Conservation (phyloP, 306 rosid species). For the Cucurbita maxima region DNA sequence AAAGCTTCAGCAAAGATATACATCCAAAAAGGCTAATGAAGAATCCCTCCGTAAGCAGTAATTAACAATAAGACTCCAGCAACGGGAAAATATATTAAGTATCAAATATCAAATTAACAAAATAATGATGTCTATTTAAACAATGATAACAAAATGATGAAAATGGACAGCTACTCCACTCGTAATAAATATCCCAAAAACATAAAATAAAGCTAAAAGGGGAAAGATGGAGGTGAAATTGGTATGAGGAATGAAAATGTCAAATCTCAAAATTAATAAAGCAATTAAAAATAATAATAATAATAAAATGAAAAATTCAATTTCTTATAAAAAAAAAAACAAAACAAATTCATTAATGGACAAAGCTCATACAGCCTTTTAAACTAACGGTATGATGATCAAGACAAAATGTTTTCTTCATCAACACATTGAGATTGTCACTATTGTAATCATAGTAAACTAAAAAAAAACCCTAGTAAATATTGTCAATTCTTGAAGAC, state of each 20-base stretch:
- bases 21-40: neutral
- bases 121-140: neutral
- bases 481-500: neutral
- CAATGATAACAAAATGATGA: neutral
- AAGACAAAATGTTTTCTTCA: neutral
- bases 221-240: neutral
- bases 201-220: neutral
- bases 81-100: neutral
- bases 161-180: neutral
- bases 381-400: neutral
- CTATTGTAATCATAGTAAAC: neutral
- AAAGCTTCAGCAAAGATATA: constrained; percentile 1
- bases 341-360: neutral
- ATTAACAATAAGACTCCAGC: neutral
- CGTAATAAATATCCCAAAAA: neutral
- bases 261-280: neutral
- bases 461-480: neutral
- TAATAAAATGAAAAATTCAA: neutral
- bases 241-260: neutral
- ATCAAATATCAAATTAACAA: neutral
- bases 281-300: neutral
- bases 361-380: neutral
- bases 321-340: neutral
- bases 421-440: neutral
- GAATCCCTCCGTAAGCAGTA: neutral